A percentile compares a stretch with the other conserved stretches of the same genome.
These are phyloP conservation scores for Pichia sporocuriosa DNA, from an alignment of 805 yeast species.

Conservation along the genomic window DNA sequence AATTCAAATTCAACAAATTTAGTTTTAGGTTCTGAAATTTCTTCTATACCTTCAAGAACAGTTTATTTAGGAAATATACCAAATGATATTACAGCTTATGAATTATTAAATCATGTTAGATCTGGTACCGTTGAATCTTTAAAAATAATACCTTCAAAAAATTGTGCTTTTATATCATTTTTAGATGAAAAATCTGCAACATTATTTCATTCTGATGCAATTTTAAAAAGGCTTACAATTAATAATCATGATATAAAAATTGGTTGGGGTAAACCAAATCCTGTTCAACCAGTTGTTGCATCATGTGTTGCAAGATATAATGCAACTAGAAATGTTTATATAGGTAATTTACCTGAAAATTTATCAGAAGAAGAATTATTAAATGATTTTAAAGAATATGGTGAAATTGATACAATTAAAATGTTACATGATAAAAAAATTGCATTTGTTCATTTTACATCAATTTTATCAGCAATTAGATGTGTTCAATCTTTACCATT, in stretches of 20 bases:
- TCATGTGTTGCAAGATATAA: constrained; percentile 75
- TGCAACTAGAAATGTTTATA: constrained; percentile 89
- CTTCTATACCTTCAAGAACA: constrained; percentile 52
- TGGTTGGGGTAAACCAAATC: constrained; percentile 88
- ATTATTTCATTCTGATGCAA: constrained; percentile 89
- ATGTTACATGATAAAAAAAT: constrained; percentile 73
- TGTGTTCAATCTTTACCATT: constrained; percentile 72
- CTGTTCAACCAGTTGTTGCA: constrained; percentile 66
- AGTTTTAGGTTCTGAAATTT: constrained; percentile 3
- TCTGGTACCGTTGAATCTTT: constrained; percentile 84
- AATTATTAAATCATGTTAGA: constrained; percentile 81
- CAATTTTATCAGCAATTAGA: constrained; percentile 78
- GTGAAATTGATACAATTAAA: constrained; percentile 80
- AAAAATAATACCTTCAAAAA: constrained; percentile 70
- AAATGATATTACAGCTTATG: constrained; percentile 68
- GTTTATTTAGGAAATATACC: constrained; percentile 90
- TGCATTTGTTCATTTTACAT: constrained; percentile 85
- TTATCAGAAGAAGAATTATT: constrained; percentile 60
- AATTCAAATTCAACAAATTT: constrained; percentile 1
- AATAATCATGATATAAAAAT: constrained; percentile 76
- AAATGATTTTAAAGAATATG: constrained; percentile 64
- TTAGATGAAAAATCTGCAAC: constrained; percentile 84
- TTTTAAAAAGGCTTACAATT: constrained; percentile 72
- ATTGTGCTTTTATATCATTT: constrained; percentile 87
- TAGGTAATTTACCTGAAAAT: constrained; percentile 64